Evolutionary conservation across 1,139 yeast genomes (phyloP).

Genomic region (Debaryomycetaceae sp.): DNA sequence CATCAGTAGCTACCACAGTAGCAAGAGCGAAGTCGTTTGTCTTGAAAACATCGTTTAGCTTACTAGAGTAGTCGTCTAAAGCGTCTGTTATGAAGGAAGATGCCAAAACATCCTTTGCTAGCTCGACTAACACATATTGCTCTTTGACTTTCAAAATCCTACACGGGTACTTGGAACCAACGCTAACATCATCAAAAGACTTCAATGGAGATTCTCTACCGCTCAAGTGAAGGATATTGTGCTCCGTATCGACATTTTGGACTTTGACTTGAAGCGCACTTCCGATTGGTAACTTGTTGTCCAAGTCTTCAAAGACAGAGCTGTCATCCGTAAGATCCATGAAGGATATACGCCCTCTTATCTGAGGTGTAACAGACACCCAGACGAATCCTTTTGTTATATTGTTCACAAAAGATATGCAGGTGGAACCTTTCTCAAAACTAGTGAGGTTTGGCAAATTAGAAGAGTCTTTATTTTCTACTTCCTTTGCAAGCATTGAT

Average conservation of each 20-base stretch:
- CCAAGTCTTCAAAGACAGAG: slow-evolving; percentile 48
- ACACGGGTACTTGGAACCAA: slow-evolving; percentile 63
- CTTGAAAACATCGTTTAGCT: slow-evolving; percentile 50
- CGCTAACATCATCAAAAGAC: slow-evolving; percentile 48
- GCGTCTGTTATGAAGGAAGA: slow-evolving; percentile 77
- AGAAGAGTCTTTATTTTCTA: slow-evolving; percentile 18
- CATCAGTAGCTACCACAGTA: slow-evolving; percentile 55
- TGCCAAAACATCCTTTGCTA: slow-evolving; percentile 62
- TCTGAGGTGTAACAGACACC: slow-evolving; percentile 66
- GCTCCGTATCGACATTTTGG: slow-evolving; percentile 50
- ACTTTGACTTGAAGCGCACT: slow-evolving; percentile 63
- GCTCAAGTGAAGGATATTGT: slow-evolving; percentile 47
- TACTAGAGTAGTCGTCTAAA: slow-evolving; percentile 61
- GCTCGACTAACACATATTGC: slow-evolving; percentile 60
- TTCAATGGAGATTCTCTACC: slow-evolving; percentile 44
- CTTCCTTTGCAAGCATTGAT: slow-evolving; percentile 43
- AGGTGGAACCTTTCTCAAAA: slow-evolving; percentile 39
- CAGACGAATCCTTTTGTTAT: slow-evolving; percentile 54
- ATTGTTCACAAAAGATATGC: slow-evolving; percentile 53
- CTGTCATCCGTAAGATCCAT: slow-evolving; percentile 63
- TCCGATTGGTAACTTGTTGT: slow-evolving; percentile 63
- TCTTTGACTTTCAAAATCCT: slow-evolving; percentile 62
- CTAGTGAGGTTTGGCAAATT: slow-evolving; percentile 34
- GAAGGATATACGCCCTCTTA: slow-evolving; percentile 65
- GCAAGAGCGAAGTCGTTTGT: slow-evolving; percentile 61